These are phyloP conservation scores for Pelomyxa schiedti DNA, from an alignment of 78 protist species.

Conservation along the genomic window DNA sequence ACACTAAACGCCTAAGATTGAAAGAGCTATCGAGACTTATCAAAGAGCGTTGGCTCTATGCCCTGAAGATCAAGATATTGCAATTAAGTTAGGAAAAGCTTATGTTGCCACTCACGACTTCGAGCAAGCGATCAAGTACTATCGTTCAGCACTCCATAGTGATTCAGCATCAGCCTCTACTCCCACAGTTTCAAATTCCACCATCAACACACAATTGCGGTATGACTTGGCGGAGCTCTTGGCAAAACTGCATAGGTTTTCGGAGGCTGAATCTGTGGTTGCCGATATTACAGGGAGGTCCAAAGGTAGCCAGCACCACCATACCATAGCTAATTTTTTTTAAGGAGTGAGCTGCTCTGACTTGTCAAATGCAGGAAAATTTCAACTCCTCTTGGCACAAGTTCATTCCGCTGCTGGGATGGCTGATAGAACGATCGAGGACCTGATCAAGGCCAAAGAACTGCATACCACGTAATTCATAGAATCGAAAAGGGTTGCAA, in stretches of 20 bases:
- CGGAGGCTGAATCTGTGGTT: conserved; percentile 9
- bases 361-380: background rate
- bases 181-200: conserved; percentile 10
- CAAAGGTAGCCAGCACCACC: background rate
- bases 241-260: conserved; percentile 6
- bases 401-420: background rate
- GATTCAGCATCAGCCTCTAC: conserved; percentile 25
- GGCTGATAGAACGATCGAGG: background rate
- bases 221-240: conserved; percentile 55
- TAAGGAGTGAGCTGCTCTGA: background rate
- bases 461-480: background rate
- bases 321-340: background rate
- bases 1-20: conserved; percentile 14
- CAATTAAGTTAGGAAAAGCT: conserved; percentile 44
- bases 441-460: background rate
- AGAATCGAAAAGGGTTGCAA: background rate
- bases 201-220: background rate
- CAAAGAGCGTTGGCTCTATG: conserved; percentile 15
- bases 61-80: conserved; percentile 21
- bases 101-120: conserved; percentile 59
- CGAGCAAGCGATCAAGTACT: conserved; percentile 23
- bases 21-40: conserved; percentile 37
- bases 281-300: background rate
- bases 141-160: conserved; percentile 12
- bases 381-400: background rate